phyloP scores from a whole-genome alignment of 306 rosid genomes.

The Fragaria iinumae region DNA sequence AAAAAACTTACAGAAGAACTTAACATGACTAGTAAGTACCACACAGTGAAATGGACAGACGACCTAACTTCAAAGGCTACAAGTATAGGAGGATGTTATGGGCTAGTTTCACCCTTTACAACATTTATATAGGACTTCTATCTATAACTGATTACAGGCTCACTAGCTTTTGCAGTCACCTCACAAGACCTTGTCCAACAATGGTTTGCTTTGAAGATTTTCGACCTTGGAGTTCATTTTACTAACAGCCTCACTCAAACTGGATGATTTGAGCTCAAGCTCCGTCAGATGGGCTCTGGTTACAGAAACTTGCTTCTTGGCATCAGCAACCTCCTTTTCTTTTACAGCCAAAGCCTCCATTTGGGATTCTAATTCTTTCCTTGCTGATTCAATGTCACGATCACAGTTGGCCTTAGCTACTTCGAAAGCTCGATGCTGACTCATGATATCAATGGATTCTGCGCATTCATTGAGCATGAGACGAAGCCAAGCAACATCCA shows the following conservation, averaged over 20 bases:
- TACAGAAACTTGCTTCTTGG: conserved; percentile 44
- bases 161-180: conserved; percentile 5
- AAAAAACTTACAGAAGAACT: neutral
- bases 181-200: conserved; percentile 53
- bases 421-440: conserved; percentile 41
- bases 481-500: conserved; percentile 66
- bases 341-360: conserved; percentile 50
- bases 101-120: neutral
- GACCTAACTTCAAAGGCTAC: neutral
- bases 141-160: neutral
- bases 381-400: conserved; percentile 42
- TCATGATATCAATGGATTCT: conserved; percentile 46
- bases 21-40: neutral
- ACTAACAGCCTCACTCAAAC: conserved; percentile 36
- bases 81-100: neutral
- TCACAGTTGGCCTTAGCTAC: conserved; percentile 46
- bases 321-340: conserved; percentile 56
- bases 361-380: conserved; percentile 52
- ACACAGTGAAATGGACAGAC: neutral
- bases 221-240: conserved; percentile 58
- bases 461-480: conserved; percentile 43
- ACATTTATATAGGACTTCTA: conserved; percentile 3
- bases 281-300: conserved; percentile 54
- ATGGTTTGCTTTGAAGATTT: conserved; percentile 41
- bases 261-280: conserved; percentile 54